These are phyloP conservation scores for Trichoderma virens DNA, from an alignment of 495 filamentous ascomycete genomes.

Conservation along the genomic window DNA sequence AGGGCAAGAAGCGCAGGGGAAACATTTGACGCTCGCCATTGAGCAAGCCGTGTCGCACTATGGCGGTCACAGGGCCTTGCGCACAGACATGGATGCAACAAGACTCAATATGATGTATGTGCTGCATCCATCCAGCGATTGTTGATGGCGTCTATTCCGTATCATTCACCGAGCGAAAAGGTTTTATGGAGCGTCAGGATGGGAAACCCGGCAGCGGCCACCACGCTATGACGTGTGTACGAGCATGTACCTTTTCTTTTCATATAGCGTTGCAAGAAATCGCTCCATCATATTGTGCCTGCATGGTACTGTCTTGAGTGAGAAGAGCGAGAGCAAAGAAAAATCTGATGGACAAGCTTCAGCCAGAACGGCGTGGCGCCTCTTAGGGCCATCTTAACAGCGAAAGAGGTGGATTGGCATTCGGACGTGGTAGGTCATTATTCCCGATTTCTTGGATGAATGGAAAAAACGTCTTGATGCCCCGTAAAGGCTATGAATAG, in stretches of 20 bases:
- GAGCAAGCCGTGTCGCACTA: too few species aligned
- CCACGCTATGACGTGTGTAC: not conserved
- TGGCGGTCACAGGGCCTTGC: not conserved
- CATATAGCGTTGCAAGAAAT: not conserved
- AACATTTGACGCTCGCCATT: too few species aligned
- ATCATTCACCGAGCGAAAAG: not conserved
- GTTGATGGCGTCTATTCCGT: not conserved
- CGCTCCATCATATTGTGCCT: not conserved
- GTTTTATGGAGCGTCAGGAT: not conserved
- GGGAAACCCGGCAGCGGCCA: not conserved
- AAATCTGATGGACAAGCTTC: not conserved
- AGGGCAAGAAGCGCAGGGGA: too few species aligned
- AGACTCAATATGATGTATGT: not conserved
- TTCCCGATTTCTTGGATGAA: not conserved
- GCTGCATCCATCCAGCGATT: too few species aligned
- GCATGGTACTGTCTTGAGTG: not conserved
- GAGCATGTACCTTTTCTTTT: not conserved
- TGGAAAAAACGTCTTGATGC: not conserved
- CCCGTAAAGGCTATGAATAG: too few species aligned
- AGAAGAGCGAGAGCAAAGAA: not conserved
- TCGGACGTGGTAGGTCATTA: not conserved
- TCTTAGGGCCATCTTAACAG: not conserved
- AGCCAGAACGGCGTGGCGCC: not conserved
- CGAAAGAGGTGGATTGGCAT: not conserved
- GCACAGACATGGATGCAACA: not conserved